Base-by-base conservation (phyloP, 441 rosid genomes). In the Euphorbia schlechtendalii region DNA sequence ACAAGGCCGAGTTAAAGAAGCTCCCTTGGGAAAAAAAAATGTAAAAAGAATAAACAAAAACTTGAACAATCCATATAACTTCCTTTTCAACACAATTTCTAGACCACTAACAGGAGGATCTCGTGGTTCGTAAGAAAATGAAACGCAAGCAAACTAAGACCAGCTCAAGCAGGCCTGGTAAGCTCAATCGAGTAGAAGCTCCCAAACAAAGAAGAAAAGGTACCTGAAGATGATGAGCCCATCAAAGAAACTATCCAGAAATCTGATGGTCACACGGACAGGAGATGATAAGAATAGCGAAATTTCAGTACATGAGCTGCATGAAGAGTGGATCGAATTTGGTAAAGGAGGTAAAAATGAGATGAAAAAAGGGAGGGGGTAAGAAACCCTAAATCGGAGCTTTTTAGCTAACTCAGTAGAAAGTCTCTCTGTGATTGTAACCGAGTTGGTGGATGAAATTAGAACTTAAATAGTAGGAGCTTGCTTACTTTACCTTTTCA, bases 221-320 rank as follows among this genome's bases (percentile, higher is more conserved):
- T 59, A 85, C 86, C 90, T 64, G 82, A 81, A 62, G 75, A 80
- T 48, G 82, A 46, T 46, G 83, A 74, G 69, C 74, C 78, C 86
- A 80, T 80, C 41, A 48, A 64, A 56, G 54, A 69, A 48, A 30
- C 54, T n/a, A 56, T 49, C 25, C 38, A 12, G 59, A 59, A 65
- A 32, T 6, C 21, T 13, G 14, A 20, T 21, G 49, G 45, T 25
- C 25, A 46, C 65, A 61, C 46, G 27, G 36, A 11, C 6, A 25
- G 22, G 38, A 58, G 60, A 52, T 22, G 56, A 1, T 45, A 45
- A 22, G 38, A 54, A 36, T 7, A 10, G 2, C 17, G 8, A 73
- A 53, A 63, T 27, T 18, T 53, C 61, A 40, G 48, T 22, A 10
- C 20, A 49, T 27, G 63, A 53, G 38, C 13, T 52, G 12, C 20